Evolutionary conservation across 805 yeast species (phyloP), one percentile per base, ranked within the genome.

Genomic region (Spencermartinsiella europaea): DNA sequence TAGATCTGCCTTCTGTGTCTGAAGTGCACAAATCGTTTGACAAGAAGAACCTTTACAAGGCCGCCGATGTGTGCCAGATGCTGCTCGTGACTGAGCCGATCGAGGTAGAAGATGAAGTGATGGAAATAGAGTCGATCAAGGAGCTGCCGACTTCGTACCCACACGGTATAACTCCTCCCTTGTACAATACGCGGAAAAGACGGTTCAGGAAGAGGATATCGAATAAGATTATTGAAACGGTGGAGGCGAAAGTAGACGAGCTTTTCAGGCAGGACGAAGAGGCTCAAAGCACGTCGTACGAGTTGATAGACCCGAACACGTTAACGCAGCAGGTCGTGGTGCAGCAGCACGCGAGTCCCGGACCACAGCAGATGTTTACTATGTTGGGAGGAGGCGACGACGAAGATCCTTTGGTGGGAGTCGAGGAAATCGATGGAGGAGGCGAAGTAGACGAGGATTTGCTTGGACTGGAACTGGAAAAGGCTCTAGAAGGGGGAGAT

Each of bases 21-120:
- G 99, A 93, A 62, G 79, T 85, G 4, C 87, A 83, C 63, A 93
- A 93, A 65, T 81, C 96, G 3, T 77, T 90, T 20, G 99, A 93
- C 63, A 77, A 80, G 58, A 91, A 91, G 63, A 93, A 88, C 60
- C 76, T 93, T 21, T 83, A 84, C 69, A 93, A 93, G 60, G 80
- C 95, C 0, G 73, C 87, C 28, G 98, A 93, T 63, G 72, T 91
- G 4, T 79, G 85, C 46, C 97, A 93, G 65, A 85, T 93, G 70
- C 68, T 93, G 43, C 66, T 90, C 4, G 91, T 91, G 4, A 72
- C 88, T 5, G 80, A 77, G 46, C 69, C 73, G 14, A 68, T 80
- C 4, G 70, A 69, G 12, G 56, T 62, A n/a, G 80, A 77, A 19
- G 69, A 73, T 5, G 72, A 71, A 42, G 64, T 63, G 2, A 45